Evolutionary conservation across 495 filamentous ascomycete species (phyloP).

Genomic region (Lasiosphaeria hispida): DNA sequence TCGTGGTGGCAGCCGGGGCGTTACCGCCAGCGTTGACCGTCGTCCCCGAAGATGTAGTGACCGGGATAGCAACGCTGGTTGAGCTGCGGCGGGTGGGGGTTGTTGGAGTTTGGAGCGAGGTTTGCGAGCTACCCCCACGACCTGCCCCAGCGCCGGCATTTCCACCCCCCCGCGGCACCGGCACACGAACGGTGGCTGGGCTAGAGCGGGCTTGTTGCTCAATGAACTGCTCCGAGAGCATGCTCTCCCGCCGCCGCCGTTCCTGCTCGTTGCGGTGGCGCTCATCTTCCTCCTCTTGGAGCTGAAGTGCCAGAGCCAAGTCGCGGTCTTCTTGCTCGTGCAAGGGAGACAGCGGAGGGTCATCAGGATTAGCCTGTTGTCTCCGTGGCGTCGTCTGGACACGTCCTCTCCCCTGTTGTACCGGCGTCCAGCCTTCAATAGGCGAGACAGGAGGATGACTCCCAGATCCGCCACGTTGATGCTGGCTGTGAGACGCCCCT

Average conservation of each 20-base stretch:
- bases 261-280: slow-evolving; percentile 52
- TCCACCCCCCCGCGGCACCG: not conserved
- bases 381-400: slow-evolving; percentile 23
- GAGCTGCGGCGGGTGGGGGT: slow-evolving; percentile 20
- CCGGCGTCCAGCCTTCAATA: slow-evolving; percentile 50
- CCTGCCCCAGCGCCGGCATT: slow-evolving; percentile 11
- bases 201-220: slow-evolving; percentile 45
- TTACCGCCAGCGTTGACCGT: not conserved
- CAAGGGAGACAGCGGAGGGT: slow-evolving; percentile 37
- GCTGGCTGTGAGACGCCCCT: slow-evolving; percentile 37
- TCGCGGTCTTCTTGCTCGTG: slow-evolving; percentile 75
- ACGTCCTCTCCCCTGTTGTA: slow-evolving; percentile 38
- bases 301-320: slow-evolving; percentile 71
- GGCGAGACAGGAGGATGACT: not conserved
- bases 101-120: slow-evolving; percentile 1
- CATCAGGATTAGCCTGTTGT: slow-evolving; percentile 19
- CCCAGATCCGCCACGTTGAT: not conserved
- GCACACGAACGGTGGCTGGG: slow-evolving; percentile 3
- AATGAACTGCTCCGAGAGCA: slow-evolving; percentile 56
- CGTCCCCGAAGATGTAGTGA: slow-evolving; percentile 2
- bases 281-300: slow-evolving; percentile 82
- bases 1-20: not conserved
- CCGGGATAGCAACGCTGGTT: slow-evolving; percentile 18
- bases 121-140: not conserved
- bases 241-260: slow-evolving; percentile 46